Conservation (phyloP, 2,329 filamentous ascomycete species). For the Cephalotrichum gorgonifer region DNA sequence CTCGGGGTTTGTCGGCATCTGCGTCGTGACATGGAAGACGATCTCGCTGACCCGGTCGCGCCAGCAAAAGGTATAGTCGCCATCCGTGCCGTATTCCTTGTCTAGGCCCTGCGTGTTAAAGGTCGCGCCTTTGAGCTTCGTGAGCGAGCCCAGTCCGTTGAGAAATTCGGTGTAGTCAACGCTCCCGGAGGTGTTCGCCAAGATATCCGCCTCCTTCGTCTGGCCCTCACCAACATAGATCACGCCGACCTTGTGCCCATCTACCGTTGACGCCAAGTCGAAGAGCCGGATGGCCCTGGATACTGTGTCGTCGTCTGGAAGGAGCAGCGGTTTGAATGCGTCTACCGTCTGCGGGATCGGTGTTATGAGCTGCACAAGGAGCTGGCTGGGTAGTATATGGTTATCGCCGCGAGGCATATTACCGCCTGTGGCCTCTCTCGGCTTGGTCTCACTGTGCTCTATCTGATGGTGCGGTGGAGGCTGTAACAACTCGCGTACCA, state of each 20-base stretch:
- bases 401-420: constrained; percentile 39
- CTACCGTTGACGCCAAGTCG: constrained; percentile 80
- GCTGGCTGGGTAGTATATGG: constrained; percentile 57
- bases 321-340: constrained; percentile 58
- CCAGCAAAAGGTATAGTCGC: constrained; percentile 86
- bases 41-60: constrained; percentile 90
- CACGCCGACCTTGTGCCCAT: constrained; percentile 91
- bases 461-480: constrained; percentile 48
- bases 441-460: constrained; percentile 16
- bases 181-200: constrained; percentile 78
- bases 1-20: constrained; percentile 86
- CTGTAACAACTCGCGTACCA: constrained; percentile 48
- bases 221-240: constrained; percentile 89
- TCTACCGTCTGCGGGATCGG: constrained; percentile 49
- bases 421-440: neutral
- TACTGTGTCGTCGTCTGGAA: constrained; percentile 61
- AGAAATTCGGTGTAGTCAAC: constrained; percentile 82
- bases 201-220: constrained; percentile 69
- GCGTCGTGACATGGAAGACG: constrained; percentile 89
- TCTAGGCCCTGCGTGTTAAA: constrained; percentile 94
- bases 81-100: constrained; percentile 65
- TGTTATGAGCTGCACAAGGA: constrained; percentile 60
- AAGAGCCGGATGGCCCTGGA: constrained; percentile 69
- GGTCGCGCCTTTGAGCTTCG: constrained; percentile 67
- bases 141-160: constrained; percentile 69